Base-by-base conservation (phyloP, 495 filamentous ascomycete species). In the Aspergillus steynii region DNA sequence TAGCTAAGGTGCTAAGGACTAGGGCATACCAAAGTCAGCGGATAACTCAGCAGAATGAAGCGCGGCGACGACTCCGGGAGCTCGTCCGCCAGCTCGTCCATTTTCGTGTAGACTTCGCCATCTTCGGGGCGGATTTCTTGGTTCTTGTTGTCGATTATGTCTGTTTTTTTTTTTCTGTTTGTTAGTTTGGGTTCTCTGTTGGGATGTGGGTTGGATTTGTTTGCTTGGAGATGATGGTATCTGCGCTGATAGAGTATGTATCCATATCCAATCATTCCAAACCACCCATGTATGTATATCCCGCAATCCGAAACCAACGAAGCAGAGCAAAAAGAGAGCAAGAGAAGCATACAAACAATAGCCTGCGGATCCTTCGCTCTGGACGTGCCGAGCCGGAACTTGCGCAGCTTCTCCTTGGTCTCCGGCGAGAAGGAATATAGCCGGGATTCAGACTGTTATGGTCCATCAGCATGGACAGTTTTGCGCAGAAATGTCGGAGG, bases 371-470 rank as follows among this genome's bases (percentile, higher is more conserved):
- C 85, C 66, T 88, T 92, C n/a, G 91, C 85, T 62, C 95, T 82
- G 28, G 93, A 97, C 6, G 95, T 97, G 10, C 87, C 83, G 9
- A 99, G 81, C 45, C 95, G 90, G 78, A 99, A 98, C 73, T 96
- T 97, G 69, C 90, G 88, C 58, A 99, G 83, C 70, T 90, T 85
- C 65, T 90, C 87, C 75, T 86, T 91, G 29, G 91, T 97, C 74
- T 93, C 90, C 50, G 87, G 82, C 34, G 91, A 93, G 85, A 98
- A 96, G 29, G 93, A 88, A 77, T 98, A 99, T 65, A 99, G 83
- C 59, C 95, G 83, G 55, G 91, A 83, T 80, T 97, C 94, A 65
- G 92, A 95, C 67, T 90, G 78, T 85, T 65, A 14, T 7, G 4
- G 26, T 69, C 49, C 28, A 68, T 31, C 47, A 65, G 62, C 65